A percentile compares a stretch with the other conserved stretches of the same genome.
Evolutionary conservation across 768 basidiomycete genomes (phyloP).

Genomic region (Pulveroboletus sp.): DNA sequence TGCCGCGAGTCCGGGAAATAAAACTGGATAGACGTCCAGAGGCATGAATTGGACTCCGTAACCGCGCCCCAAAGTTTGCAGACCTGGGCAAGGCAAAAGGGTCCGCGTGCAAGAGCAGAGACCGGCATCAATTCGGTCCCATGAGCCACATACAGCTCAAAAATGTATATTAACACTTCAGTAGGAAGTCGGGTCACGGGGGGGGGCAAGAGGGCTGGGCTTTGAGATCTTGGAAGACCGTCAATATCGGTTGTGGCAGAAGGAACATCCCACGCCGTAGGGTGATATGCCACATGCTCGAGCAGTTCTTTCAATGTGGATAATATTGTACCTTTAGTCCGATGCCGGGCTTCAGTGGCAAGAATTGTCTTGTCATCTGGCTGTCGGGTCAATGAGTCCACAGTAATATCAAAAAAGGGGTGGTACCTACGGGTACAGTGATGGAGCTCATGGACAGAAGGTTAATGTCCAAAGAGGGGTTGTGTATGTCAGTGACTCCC

Average conservation of each 20-base stretch:
- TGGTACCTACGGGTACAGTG: background rate
- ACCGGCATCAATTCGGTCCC: background rate
- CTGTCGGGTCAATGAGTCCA: background rate
- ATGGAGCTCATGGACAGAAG: background rate
- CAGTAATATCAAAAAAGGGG: background rate
- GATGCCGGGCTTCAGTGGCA: background rate
- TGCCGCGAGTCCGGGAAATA: constrained; percentile 1
- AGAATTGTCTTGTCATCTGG: background rate
- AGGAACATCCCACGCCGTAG: background rate
- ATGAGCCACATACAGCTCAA: constrained; percentile 2
- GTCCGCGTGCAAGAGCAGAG: background rate
- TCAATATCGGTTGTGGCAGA: background rate
- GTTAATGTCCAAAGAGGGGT: background rate
- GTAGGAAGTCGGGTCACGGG: constrained; percentile 11
- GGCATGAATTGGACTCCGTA: constrained; percentile 7
- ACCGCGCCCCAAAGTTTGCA: constrained; percentile 20
- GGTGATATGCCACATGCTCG: background rate
- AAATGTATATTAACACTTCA: constrained; percentile 34
- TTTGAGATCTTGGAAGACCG: background rate
- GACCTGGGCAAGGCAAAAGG: constrained; percentile 14
- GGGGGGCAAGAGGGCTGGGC: background rate
- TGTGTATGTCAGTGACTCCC: background rate
- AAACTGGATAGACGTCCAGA: constrained; percentile 23
- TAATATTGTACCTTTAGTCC: background rate
- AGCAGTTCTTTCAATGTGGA: background rate